Evolutionary conservation across 2,329 filamentous ascomycete genomes (phyloP), one percentile per base, ranked within the genome.

Genomic region (Torrubiellomyces zombiae): DNA sequence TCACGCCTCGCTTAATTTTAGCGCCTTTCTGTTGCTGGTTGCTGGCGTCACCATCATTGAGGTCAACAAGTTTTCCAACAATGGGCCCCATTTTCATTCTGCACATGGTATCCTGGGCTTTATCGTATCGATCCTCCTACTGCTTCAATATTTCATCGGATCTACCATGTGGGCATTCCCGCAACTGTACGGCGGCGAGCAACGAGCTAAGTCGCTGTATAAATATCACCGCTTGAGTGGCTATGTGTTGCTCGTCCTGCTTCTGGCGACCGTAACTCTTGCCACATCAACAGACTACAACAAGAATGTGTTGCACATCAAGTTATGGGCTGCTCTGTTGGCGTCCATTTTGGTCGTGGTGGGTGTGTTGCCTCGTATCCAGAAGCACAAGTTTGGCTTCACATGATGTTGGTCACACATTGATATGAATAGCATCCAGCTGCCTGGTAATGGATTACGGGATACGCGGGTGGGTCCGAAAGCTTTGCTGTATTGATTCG

Each of bases 151-250:
- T 21, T 24, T 75, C 1, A 66, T 93, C 16, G 86, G 89, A 10
- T 67, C 91, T 33, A 77, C 80, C 16, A 80, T 89, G 55, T 94
- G 76, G 58, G 81, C 71, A 30, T 57, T 67, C 3, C 85, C 85
- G 0, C 43, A 45, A 1, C 40, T 92, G 2, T 91, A 86, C 39
- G 85, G 85, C 5, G 72, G 80, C 28, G 71, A 75, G 33, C 73
- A 80, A 14, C 72, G 71, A 3, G 86, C 83, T 12, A 91, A 85
- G 62, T 60, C 60, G 14, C 48, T 93, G 20, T 95, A 86, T 63
- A 94, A 92, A 53, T 93, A 85, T 41, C 89, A 95, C 48, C 70
- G 86, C 16, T 53, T 66, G 27, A 64, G 61, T 13, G 89, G 86
- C 3, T 95, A 98, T 45, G 36, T 70, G 6, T 55, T 85, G 30